Percentiles rank a stretch among this genome's conserved stretches.
Evolutionary conservation across 75 land plant genomes (phyloP).

Genomic region (Pinus taeda): DNA sequence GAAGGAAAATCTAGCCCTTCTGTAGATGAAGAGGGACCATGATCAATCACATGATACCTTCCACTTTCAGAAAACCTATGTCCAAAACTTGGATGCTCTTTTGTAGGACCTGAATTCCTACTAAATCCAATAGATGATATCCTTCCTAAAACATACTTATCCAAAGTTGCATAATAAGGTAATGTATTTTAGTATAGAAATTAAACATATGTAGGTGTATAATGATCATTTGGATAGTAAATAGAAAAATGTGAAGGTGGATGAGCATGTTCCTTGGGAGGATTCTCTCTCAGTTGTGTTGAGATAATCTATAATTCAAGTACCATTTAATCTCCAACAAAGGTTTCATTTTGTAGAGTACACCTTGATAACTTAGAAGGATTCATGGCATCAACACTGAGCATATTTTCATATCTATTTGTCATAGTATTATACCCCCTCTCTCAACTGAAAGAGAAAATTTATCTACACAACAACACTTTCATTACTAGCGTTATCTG

Average conservation of each 20-base stretch:
- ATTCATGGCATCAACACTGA: no score
- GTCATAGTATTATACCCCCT: no score
- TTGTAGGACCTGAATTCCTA: constrained; percentile 6
- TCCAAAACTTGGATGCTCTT: constrained; percentile 3
- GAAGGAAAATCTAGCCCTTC: constrained; percentile 60
- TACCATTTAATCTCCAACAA: constrained; percentile 70
- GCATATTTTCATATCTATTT: no score
- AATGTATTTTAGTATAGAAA: constrained; percentile 13
- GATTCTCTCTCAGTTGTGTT: constrained; percentile 43
- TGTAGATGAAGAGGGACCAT: constrained; percentile 7
- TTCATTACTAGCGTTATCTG: no score
- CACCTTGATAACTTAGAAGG: no score
- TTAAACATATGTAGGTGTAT: constrained; percentile 9
- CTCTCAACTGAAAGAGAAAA: no score
- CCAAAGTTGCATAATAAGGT: background rate
- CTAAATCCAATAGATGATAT: no score
- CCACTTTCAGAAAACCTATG: constrained; percentile 14
- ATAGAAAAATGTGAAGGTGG: constrained; percentile 2
- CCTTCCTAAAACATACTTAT: constrained; percentile 3
- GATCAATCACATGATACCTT: background rate
- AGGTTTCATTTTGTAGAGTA: no score
- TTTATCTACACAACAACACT: no score
- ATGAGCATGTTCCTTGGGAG: constrained; percentile 32
- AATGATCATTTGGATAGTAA: background rate
- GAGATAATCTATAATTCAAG: constrained; percentile 45